Percentiles rank a stretch among this genome's conserved stretches.
Conservation (phyloP, 2,329 filamentous ascomycete genomes). For the Aspergillus clavatus region DNA sequence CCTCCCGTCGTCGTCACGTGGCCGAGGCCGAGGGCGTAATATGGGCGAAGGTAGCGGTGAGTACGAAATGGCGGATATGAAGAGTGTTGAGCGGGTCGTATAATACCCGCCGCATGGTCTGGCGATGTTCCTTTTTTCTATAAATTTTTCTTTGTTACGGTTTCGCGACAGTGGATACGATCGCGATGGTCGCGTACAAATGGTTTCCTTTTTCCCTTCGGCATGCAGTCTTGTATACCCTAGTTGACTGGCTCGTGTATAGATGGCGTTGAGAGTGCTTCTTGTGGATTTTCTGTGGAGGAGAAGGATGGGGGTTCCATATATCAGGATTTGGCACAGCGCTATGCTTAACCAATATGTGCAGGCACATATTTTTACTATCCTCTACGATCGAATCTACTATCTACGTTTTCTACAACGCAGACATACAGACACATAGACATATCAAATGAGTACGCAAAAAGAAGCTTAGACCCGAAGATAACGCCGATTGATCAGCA, state of each 20-base stretch:
- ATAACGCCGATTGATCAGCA: no score
- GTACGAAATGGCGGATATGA: conserved; percentile 35
- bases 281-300: conserved; percentile 1
- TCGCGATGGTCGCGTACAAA: neutral
- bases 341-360: conserved; percentile 1
- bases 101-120: conserved; percentile 15
- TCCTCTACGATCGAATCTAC: neutral
- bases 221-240: conserved; percentile 25
- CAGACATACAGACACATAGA: no score
- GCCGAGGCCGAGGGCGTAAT: conserved; percentile 28
- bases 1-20: conserved; percentile 26
- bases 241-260: conserved; percentile 27
- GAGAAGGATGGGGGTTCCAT: no score
- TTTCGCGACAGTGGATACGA: neutral
- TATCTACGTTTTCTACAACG: no score
- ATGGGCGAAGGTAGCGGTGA: conserved; percentile 20
- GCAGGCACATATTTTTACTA: conserved; percentile 3
- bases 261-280: conserved; percentile 26
- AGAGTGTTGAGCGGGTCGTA: conserved; percentile 27
- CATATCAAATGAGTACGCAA: no score
- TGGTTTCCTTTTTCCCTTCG: neutral
- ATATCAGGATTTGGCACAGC: neutral
- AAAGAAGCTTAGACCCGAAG: no score
- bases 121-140: conserved; percentile 1
- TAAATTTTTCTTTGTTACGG: conserved; percentile 4